Conservation (phyloP, 2,329 filamentous ascomycete genomes). For the Aspergillus caelatus region DNA sequence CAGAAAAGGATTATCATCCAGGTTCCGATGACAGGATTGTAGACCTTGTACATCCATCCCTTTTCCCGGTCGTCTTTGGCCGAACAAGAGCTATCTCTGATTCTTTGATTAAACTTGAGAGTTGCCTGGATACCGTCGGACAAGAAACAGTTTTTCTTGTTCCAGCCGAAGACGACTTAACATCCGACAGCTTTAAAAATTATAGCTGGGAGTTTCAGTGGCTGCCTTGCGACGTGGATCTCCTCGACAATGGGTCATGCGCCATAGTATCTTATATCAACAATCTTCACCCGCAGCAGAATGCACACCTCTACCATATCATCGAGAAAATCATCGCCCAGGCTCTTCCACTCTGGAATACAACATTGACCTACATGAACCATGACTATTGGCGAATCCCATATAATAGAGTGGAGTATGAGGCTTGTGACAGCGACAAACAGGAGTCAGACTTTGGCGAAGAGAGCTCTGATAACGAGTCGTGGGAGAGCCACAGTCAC, state of each 20-base stretch:
- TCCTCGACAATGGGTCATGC: conserved; percentile 21
- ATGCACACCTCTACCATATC: conserved; percentile 37
- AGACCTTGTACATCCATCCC: conserved; percentile 67
- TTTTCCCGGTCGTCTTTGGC: conserved; percentile 39
- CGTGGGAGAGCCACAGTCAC: conserved; percentile 6
- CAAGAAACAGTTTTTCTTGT: conserved; percentile 17
- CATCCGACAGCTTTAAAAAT: background rate
- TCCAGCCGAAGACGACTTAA: background rate
- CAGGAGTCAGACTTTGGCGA: too few species aligned
- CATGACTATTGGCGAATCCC: conserved; percentile 4
- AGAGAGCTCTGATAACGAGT: conserved; percentile 6
- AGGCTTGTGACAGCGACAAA: background rate
- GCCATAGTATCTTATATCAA: conserved; percentile 48
- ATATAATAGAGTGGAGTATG: conserved; percentile 14
- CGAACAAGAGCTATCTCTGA: conserved; percentile 27
- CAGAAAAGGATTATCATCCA: conserved; percentile 65
- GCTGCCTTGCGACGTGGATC: conserved; percentile 45
- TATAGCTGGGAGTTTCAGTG: conserved; percentile 49
- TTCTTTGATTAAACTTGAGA: conserved; percentile 20
- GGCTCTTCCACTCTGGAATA: conserved; percentile 52
- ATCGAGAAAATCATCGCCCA: conserved; percentile 43
- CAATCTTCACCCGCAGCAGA: conserved; percentile 43
- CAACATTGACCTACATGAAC: conserved; percentile 18
- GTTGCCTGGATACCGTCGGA: conserved; percentile 25
- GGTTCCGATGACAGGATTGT: conserved; percentile 60